Evolutionary conservation across 192 early-diverging fungal genomes (phyloP).

Genomic region (Jimgerdemannia flammicorona): DNA sequence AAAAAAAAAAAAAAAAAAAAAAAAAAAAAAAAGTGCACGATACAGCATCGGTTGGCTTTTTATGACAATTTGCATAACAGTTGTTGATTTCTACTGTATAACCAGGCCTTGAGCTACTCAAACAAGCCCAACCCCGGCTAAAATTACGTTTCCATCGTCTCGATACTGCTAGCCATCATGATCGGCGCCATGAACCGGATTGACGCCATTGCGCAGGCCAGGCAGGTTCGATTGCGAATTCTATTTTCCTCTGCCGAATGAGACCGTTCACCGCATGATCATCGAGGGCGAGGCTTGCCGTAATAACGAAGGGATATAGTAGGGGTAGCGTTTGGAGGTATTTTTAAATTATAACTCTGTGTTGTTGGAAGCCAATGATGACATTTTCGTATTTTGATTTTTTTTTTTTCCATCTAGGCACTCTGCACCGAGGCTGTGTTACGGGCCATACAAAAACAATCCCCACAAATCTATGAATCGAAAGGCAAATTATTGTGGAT

Average conservation of each 20-base stretch:
- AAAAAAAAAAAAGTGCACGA: too few relatives aligned
- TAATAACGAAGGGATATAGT: conserved; percentile 57
- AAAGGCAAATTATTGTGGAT: conserved; percentile 48
- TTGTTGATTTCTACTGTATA: too few relatives aligned
- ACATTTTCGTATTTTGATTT: not conserved
- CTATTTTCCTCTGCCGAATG: conserved; percentile 60
- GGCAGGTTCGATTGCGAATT: conserved; percentile 75
- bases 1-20: too few relatives aligned
- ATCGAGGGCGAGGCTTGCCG: conserved; percentile 53
- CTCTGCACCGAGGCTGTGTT: too few relatives aligned
- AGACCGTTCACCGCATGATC: conserved; percentile 55
- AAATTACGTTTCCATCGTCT: conserved; percentile 65
- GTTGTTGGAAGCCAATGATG: not conserved
- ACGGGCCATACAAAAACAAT: conserved; percentile 58
- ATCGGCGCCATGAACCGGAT: conserved; percentile 76
- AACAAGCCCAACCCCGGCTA: conserved; percentile 56
- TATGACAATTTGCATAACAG: too few relatives aligned
- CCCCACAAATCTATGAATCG: conserved; percentile 67
- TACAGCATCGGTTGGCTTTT: too few relatives aligned
- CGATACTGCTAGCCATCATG: conserved; percentile 76
- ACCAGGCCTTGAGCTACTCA: conserved; percentile 47
- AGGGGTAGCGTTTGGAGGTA: conserved; percentile 59
- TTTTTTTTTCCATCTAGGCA: conserved; percentile 14
- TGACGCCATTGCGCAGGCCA: conserved; percentile 70
- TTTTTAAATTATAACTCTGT: not conserved